These are phyloP conservation scores for Fusarium chaquense DNA, from an alignment of 2,329 filamentous ascomycete genomes.

Conservation along the genomic window DNA sequence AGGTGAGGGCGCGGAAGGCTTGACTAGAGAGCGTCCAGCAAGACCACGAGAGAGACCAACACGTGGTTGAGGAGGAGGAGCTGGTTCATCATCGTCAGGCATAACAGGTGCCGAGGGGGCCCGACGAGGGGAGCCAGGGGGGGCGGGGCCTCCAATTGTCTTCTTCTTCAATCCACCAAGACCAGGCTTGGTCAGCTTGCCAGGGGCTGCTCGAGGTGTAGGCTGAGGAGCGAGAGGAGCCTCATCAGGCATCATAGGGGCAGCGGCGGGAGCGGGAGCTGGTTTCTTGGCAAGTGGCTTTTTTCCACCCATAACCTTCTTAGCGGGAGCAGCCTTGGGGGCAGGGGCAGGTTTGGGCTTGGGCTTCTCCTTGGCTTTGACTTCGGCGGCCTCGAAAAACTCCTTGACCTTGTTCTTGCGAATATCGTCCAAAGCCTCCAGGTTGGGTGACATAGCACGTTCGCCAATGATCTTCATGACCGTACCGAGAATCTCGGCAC, in stretches of 20 bases:
- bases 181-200: conserved; percentile 68
- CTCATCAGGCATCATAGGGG: conserved; percentile 59
- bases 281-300: conserved; percentile 61
- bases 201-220: conserved; percentile 62
- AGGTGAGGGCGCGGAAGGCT: conserved; percentile 69
- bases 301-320: conserved; percentile 61
- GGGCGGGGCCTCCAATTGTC: conserved; percentile 61
- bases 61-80: conserved; percentile 67
- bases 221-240: conserved; percentile 68
- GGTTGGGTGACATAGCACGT: conserved; percentile 90
- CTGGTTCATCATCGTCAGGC: conserved; percentile 71
- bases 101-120: conserved; percentile 61
- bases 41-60: conserved; percentile 81
- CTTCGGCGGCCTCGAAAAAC: conserved; percentile 75
- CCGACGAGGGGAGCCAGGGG: conserved; percentile 68
- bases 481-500: conserved; percentile 91
- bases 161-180: conserved; percentile 71
- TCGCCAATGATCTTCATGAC: conserved; percentile 99
- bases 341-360: conserved; percentile 77
- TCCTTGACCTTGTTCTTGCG: conserved; percentile 96
- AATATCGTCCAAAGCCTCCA: conserved; percentile 95
- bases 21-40: conserved; percentile 85
- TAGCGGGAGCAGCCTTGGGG: conserved; percentile 63
- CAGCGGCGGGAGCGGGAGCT: conserved; percentile 48
- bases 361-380: conserved; percentile 74